Evolutionary conservation across 1,284 basidiomycete genomes (phyloP), one percentile per base, ranked within the genome.

Genomic region (Puccinia horiana): DNA sequence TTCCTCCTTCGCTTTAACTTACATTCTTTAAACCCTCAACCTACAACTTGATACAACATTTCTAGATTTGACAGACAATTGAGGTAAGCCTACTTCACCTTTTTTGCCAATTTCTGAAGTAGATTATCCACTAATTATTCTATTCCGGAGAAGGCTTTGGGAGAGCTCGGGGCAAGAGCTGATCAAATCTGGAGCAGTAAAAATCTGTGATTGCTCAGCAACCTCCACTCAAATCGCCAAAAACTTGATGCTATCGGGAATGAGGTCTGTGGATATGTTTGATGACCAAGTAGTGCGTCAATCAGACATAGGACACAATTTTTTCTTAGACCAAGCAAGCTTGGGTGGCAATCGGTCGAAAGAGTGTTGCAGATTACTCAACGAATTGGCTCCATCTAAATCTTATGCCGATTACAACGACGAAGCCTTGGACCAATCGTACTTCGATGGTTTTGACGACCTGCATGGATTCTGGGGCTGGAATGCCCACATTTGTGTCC

Each of bases 241-340:
- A 90, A 98, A 98, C 86, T 92, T 98, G 83, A 94, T 98, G 44
- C 91, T 98, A 14, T 96, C 96, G 3, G 96, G 96, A 26, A 91
- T 98, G 83, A 94, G 95, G 29, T 90, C 93, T 86, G 96, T 98
- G 86, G 94, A 94, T 63, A 90, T 99, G 86, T 90, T 96, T 81
- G 95, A 96, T 84, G 87, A 90, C 65, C 87, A 88, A 0, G 85
- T 87, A 40, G 92, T 92, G 23, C 89, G 91, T 0, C 89, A 91
- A 3, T 90, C 92, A 74, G 96, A 99, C 85, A 91, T 94, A 0
- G 95, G 95, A 0, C 94, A 95, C 89, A 98, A 98, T 89, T 98
- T 98, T 89, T 99, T 99, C 88, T 89, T 99, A 35, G 91, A 94
- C 76, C 89, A 89, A 0, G 88, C 90, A 35, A 93, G 92, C 84